phyloP scores from a whole-genome alignment of 768 basidiomycete genomes.

The Cystofilobasidium macerans region DNA sequence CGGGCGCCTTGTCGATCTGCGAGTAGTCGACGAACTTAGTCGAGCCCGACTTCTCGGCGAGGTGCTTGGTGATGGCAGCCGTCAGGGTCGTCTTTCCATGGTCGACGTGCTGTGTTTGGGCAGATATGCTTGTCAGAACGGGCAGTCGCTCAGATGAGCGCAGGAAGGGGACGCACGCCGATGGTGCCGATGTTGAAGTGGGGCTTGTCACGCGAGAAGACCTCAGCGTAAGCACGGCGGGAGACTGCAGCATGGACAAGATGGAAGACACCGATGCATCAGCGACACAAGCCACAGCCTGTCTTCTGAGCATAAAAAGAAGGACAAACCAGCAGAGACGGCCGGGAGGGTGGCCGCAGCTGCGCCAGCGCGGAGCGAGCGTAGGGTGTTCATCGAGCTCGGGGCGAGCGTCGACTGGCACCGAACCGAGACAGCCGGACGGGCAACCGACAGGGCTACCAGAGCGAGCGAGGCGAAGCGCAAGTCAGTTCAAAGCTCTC shows the following conservation, averaged over 20 bases:
- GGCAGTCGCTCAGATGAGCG: background rate
- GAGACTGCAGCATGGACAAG: background rate
- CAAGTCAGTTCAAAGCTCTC: no score
- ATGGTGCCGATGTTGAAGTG: constrained; percentile 43
- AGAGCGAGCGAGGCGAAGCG: background rate
- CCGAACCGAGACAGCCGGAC: constrained; percentile 11
- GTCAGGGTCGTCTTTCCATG: constrained; percentile 41
- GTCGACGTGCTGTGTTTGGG: constrained; percentile 37
- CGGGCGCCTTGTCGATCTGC: constrained; percentile 97
- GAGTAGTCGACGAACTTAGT: constrained; percentile 80
- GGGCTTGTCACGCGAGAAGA: constrained; percentile 37
- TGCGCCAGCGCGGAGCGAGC: constrained; percentile 7
- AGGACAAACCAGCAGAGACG: constrained; percentile 8
- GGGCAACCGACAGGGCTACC: background rate
- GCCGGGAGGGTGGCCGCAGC: constrained; percentile 6
- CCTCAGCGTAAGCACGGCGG: constrained; percentile 23
- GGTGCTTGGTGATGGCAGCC: constrained; percentile 62
- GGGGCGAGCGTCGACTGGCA: constrained; percentile 10
- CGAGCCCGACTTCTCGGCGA: constrained; percentile 57
- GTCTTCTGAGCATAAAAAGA: background rate
- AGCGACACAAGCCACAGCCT: background rate
- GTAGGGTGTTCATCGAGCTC: background rate
- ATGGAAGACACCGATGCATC: background rate
- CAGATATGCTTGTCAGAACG: background rate
- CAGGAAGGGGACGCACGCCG: constrained; percentile 32